Conservation (phyloP, 2,329 filamentous ascomycete genomes). For the Beauveria sp. region DNA sequence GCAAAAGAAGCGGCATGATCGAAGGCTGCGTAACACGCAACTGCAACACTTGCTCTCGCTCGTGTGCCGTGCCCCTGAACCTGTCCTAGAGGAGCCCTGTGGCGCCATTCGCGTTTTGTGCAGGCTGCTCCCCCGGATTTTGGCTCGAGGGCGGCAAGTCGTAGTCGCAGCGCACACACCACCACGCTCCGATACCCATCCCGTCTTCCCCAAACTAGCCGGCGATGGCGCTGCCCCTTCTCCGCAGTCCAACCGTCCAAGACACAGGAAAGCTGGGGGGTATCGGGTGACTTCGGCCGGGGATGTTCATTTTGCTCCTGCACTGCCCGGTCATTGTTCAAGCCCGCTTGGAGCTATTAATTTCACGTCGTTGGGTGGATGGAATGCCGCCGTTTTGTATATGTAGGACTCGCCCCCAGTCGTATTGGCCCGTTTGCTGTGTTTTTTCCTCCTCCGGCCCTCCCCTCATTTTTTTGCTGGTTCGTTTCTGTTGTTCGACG, state of each 20-base stretch:
- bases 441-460: neutral
- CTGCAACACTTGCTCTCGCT: neutral
- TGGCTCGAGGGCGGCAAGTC: neutral
- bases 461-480: neutral
- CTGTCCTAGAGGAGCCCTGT: neutral
- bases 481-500: neutral
- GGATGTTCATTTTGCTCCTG: neutral
- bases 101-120: neutral
- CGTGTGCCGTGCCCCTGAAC: neutral
- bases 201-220: slow-evolving; percentile 4
- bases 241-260: slow-evolving; percentile 1
- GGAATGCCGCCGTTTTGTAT: neutral
- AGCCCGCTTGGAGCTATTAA: neutral
- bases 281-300: slow-evolving; percentile 10
- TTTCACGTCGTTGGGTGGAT: neutral
- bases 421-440: neutral
- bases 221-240: slow-evolving; percentile 3
- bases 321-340: slow-evolving; percentile 6
- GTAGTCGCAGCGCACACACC: neutral
- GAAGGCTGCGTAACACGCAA: too few species aligned
- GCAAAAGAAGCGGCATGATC: too few species aligned
- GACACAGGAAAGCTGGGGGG: neutral
- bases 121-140: slow-evolving; percentile 4
- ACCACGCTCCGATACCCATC: neutral
- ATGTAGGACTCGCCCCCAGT: slow-evolving; percentile 1